Percentiles rank a stretch among this genome's conserved stretches.
Conservation (phyloP, 192 early-diverging fungal species). For the Endogone sp. region DNA sequence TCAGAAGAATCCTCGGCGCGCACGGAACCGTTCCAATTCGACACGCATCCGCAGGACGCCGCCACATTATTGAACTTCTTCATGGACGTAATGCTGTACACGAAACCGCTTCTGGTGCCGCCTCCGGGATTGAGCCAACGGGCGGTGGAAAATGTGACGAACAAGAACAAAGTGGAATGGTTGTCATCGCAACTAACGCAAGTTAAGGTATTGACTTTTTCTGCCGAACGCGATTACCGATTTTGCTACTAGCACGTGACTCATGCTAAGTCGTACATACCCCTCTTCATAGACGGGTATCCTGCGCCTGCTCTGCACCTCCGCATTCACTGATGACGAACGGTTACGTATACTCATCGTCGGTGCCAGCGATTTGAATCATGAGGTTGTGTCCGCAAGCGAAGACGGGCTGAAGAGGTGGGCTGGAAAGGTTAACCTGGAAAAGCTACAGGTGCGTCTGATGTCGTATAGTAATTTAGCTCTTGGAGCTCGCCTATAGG, state of each 20-base stretch:
- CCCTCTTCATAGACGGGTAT: conserved; percentile 39
- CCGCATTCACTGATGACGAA: conserved; percentile 39
- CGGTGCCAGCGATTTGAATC: conserved; percentile 66
- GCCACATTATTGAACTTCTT: conserved; percentile 50
- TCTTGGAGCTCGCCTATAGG: conserved; percentile 44
- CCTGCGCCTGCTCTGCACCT: conserved; percentile 34
- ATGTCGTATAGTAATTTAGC: conserved; percentile 62
- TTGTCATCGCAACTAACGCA: conserved; percentile 20
- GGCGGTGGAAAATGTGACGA: conserved; percentile 58
- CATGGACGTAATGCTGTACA: conserved; percentile 66
- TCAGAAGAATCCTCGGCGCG: conserved; percentile 30
- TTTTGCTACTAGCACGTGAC: too few relatives aligned
- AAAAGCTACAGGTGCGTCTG: conserved; percentile 53
- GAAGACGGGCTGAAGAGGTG: conserved; percentile 77
- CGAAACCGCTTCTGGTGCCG: conserved; percentile 18
- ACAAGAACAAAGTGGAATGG: conserved; percentile 75
- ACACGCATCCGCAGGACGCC: conserved; percentile 45
- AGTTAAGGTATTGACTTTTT: conserved; percentile 14
- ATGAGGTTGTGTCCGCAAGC: conserved; percentile 62
- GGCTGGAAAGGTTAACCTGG: conserved; percentile 61
- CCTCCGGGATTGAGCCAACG: conserved; percentile 56
- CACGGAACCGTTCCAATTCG: conserved; percentile 56
- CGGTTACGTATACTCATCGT: conserved; percentile 57
- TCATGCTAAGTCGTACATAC: too few relatives aligned
- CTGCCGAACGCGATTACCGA: too few relatives aligned